Evolutionary conservation across 805 yeast genomes (phyloP).

Genomic region (Kodamaea restingae): DNA sequence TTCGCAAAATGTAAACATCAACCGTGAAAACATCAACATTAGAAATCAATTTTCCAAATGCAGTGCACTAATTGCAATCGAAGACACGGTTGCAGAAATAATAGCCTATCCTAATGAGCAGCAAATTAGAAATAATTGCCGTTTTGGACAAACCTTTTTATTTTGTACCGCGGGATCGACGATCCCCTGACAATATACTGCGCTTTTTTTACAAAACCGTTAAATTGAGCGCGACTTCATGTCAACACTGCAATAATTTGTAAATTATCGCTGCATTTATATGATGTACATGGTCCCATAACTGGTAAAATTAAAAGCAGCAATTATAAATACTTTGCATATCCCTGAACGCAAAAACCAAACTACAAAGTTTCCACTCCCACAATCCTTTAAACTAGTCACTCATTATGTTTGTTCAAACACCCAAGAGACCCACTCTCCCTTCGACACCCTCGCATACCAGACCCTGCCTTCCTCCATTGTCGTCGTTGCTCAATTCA

Average conservation of each 20-base stretch:
- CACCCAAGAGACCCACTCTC: constrained; percentile 33
- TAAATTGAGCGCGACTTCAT: neutral
- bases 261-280: neutral
- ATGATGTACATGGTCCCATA: constrained; percentile 2
- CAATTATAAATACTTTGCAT: constrained; percentile 1
- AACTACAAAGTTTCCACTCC: too few species aligned
- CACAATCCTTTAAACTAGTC: neutral
- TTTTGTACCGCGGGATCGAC: constrained; percentile 2
- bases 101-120: neutral
- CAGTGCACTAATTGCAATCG: neutral
- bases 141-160: neutral
- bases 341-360: neutral
- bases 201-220: neutral
- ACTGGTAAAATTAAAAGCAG: neutral
- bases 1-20: constrained; percentile 1
- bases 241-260: constrained; percentile 3
- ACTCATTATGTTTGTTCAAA: constrained; percentile 21
- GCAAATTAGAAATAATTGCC: neutral
- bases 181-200: constrained; percentile 1
- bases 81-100: constrained; percentile 1
- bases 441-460: constrained; percentile 21
- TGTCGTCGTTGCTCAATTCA: constrained; percentile 28
- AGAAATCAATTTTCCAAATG: constrained; percentile 2
- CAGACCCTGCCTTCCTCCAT: constrained; percentile 36
- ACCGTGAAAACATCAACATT: constrained; percentile 1